These are phyloP conservation scores for Boletus reticulatus DNA, from an alignment of 768 basidiomycete species.

Conservation along the genomic window DNA sequence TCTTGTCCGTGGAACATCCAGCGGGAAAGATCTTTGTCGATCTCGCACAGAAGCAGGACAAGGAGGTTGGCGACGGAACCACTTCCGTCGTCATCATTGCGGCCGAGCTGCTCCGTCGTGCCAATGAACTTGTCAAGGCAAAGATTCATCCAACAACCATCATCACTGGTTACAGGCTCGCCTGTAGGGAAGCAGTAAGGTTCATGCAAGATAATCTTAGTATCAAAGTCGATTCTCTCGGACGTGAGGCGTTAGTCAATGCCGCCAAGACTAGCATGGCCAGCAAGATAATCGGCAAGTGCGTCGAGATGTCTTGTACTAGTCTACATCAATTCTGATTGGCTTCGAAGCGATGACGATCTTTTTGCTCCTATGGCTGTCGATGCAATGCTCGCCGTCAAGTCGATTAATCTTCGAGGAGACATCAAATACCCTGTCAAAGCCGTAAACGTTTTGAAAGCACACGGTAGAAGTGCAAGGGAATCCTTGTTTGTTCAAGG, in stretches of 20 bases:
- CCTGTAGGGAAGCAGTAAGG: conserved; percentile 95
- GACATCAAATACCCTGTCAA: conserved; percentile 99
- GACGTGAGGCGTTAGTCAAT: conserved; percentile 89
- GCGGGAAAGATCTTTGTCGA: conserved; percentile 97
- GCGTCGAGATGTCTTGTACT: conserved; percentile 34
- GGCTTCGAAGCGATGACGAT: conserved; percentile 78
- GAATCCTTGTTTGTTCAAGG: conserved; percentile 95
- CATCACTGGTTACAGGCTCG: conserved; percentile 96
- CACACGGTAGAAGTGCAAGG: conserved; percentile 92
- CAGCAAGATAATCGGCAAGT: conserved; percentile 98
- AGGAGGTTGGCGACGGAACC: conserved; percentile 98
- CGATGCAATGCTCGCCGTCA: conserved; percentile 97
- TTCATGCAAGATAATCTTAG: conserved; percentile 98
- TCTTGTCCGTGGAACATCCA: conserved; percentile 93
- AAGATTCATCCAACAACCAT: conserved; percentile 99
- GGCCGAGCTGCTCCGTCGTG: conserved; percentile 93
- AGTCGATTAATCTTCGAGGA: conserved; percentile 88
- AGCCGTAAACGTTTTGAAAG: conserved; percentile 97
- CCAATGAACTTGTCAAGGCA: conserved; percentile 96
- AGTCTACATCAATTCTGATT: not conserved
- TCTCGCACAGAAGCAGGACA: conserved; percentile 98
- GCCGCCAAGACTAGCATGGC: conserved; percentile 98
- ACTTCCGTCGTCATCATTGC: conserved; percentile 98
- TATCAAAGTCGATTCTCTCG: conserved; percentile 90
- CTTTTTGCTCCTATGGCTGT: conserved; percentile 98